A percentile compares a stretch with the other conserved stretches of the same genome.
phyloP scores from a whole-genome alignment of 2,329 filamentous ascomycete genomes.

The Beauveria medogensis region DNA sequence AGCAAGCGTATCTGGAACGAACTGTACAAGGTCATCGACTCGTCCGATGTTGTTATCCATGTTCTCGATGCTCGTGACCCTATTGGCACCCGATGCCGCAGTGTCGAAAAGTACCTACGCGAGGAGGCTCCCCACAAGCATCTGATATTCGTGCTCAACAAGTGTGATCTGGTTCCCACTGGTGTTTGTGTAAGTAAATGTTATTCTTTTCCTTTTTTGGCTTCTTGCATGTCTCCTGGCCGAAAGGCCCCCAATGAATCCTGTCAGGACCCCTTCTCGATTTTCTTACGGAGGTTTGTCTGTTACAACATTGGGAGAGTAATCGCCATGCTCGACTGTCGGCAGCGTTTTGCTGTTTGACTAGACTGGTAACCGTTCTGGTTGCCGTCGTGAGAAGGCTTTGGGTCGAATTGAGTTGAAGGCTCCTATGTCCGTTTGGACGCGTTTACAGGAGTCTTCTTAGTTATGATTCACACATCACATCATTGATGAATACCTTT shows the following conservation, averaged over 20 bases:
- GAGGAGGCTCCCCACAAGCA: slow-evolving; percentile 96
- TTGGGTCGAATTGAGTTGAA: slow-evolving; percentile 98
- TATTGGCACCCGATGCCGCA: slow-evolving; percentile 76
- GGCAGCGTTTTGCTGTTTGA: slow-evolving; percentile 31
- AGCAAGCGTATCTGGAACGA: slow-evolving; percentile 98
- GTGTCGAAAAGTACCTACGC: slow-evolving; percentile 76
- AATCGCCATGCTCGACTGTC: slow-evolving; percentile 44
- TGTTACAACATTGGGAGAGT: slow-evolving; percentile 99
- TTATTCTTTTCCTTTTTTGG: slow-evolving; percentile 10
- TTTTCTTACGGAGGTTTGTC: slow-evolving; percentile 68
- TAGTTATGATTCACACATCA: slow-evolving; percentile 94
- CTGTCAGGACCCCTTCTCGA: slow-evolving; percentile 80
- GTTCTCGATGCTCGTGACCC: slow-evolving; percentile 86
- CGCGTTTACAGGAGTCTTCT: slow-evolving; percentile 68
- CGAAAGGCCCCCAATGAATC: slow-evolving; percentile 49
- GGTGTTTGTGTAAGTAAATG: slow-evolving; percentile 78
- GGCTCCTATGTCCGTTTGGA: slow-evolving; percentile 50
- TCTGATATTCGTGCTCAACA: slow-evolving; percentile 44
- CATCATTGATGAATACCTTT: slow-evolving; percentile 11
- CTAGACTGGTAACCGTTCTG: slow-evolving; percentile 83
- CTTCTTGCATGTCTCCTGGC: slow-evolving; percentile 20
- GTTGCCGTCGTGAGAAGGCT: slow-evolving; percentile 65
- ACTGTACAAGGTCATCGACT: slow-evolving; percentile 89
- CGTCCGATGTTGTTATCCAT: slow-evolving; percentile 92
- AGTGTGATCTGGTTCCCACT: slow-evolving; percentile 76